Evolutionary conservation across 768 basidiomycete genomes (phyloP), one percentile per base, ranked within the genome.

Genomic region (Sporobolomyces pararoseus): DNA sequence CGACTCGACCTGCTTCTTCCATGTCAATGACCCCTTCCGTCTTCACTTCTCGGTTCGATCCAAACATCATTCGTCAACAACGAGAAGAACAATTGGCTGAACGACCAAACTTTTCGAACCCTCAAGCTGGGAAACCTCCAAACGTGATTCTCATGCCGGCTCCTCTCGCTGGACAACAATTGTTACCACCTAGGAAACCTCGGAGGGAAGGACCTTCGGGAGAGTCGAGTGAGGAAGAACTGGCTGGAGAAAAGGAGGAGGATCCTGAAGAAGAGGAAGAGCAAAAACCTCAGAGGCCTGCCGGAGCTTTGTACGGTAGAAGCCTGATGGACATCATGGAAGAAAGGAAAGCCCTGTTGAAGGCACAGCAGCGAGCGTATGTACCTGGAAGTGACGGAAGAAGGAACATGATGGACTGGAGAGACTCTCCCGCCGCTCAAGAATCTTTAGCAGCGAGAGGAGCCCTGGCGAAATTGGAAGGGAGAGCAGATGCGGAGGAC

Each of bases 221-320:
- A 4, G 65, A 63, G 6, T 21, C 39, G 31, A 58, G 50, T n/a
- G 32, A 25, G 39, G 39, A 42, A 42, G 46, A 47, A 47, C 23
- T 42, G 39, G n/a, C 39, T 1, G 35, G 25, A 17, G 51, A 37
- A 23, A 57, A 51, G 10, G 68, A 69, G 13, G 39, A 34, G 1
- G 46, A 54, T n/a, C n/a, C n/a, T 5, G 46, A 51, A 14, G 63
- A 50, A 2, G 62, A 70, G 29, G 31, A 27, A 21, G 37, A 44
- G 32, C n/a, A n/a, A n/a, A 39, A 66, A 44, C 47, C 55, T 1
- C 27, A 53, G 10, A 65, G 66, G 1, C 65, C 73, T 0, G 70
- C 73, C 0, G 73, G 73, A 23, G 66, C 64, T 31, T 60, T 74
- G 2, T 74, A 74, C 52, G 73, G 73, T 23, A 66, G 73, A 9